Evolutionary conservation across 306 rosid species (phyloP).

Genomic region (Sechiopsis laciniata): DNA sequence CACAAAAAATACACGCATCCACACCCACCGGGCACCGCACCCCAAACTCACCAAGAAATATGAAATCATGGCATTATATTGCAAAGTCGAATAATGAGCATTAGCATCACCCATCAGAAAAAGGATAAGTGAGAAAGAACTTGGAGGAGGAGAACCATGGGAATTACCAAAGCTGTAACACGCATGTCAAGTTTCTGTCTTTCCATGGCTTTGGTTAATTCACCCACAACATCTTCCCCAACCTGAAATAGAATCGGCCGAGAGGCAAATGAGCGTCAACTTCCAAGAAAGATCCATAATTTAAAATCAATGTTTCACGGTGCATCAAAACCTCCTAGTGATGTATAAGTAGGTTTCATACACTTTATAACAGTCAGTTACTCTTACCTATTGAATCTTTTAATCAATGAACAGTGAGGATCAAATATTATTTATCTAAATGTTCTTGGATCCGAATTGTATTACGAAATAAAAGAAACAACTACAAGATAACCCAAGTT

Average conservation of each 20-base stretch:
- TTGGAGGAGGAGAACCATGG: constrained; percentile 16
- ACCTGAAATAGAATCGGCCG: constrained; percentile 47
- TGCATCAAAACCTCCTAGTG: not conserved
- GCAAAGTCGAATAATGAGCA: not conserved
- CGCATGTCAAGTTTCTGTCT: constrained; percentile 78
- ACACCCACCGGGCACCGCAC: not conserved
- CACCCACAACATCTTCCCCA: constrained; percentile 84
- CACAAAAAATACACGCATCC: not conserved
- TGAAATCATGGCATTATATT: not conserved
- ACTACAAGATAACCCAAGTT: too few relatives aligned
- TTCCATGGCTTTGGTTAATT: constrained; percentile 68
- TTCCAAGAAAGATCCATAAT: not conserved
- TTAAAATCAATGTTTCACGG: not conserved
- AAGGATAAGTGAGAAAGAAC: not conserved
- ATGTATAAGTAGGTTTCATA: not conserved
- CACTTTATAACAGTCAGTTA: not conserved
- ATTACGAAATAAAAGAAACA: too few relatives aligned
- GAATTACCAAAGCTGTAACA: constrained; percentile 73
- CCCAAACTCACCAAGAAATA: not conserved
- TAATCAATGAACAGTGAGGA: not conserved
- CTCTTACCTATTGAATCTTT: not conserved
- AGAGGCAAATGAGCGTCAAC: not conserved
- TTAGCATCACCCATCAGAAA: not conserved
- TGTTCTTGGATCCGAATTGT: not conserved
- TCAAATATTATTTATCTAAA: constrained; percentile 6